phyloP scores from a whole-genome alignment of 192 early-diverging fungal genomes.

The Entomortierella beljakovae region DNA sequence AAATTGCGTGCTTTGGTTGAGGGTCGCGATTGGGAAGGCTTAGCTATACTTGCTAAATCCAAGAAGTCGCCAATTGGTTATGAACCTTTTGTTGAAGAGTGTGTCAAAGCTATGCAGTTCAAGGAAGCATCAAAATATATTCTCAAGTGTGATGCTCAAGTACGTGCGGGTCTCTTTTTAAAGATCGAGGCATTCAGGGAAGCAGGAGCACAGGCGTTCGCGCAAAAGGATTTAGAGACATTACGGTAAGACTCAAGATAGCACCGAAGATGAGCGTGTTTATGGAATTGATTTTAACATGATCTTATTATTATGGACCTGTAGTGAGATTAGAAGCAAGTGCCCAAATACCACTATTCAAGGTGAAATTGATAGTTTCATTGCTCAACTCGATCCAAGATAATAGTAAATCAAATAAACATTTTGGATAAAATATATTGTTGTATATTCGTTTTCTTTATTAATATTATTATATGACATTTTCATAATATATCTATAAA shows the following conservation, averaged over 20 bases:
- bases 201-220: conserved; percentile 75
- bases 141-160: conserved; percentile 71
- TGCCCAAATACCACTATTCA: conserved; percentile 40
- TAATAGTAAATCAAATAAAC: neutral
- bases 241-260: conserved; percentile 60
- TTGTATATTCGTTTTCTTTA: neutral
- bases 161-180: conserved; percentile 72
- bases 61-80: conserved; percentile 88
- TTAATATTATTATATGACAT: neutral
- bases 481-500: no score
- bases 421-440: neutral
- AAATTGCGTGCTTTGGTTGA: conserved; percentile 85
- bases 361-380: conserved; percentile 43
- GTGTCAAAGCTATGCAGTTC: conserved; percentile 78
- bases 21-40: conserved; percentile 85
- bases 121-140: conserved; percentile 85
- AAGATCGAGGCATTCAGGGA: conserved; percentile 81
- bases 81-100: conserved; percentile 86
- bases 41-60: conserved; percentile 82
- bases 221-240: conserved; percentile 70
- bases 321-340: conserved; percentile 47
- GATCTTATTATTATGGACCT: neutral
- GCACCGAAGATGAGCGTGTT: no score
- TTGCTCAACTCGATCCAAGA: conserved; percentile 26
- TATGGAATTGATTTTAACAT: no score